Percentiles rank a stretch among this genome's conserved stretches.
phyloP scores from a whole-genome alignment of 2,329 filamentous ascomycete genomes.

The Ilyonectria robusta region DNA sequence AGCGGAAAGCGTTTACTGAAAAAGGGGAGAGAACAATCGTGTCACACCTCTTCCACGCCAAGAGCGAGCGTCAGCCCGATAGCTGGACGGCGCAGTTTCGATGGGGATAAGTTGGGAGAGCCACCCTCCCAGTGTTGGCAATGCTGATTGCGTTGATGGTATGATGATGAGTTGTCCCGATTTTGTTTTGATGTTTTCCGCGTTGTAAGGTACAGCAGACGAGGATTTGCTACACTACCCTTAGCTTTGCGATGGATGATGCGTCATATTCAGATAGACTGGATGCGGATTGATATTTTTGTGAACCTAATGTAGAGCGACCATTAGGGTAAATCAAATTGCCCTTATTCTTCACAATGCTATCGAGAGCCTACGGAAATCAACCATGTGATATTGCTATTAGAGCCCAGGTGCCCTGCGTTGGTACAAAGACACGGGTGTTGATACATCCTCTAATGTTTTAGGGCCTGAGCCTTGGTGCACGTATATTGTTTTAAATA shows the following conservation, averaged over 20 bases:
- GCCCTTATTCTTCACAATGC: too few relatives aligned
- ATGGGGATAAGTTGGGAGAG: slow-evolving; percentile 21
- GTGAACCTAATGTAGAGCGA: background rate
- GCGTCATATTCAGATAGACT: background rate
- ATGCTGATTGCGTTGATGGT: background rate
- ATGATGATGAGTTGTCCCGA: background rate
- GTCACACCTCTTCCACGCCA: slow-evolving; percentile 47
- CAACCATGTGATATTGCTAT: too few relatives aligned
- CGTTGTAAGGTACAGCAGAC: background rate
- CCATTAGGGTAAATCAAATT: background rate
- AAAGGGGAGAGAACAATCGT: slow-evolving; percentile 50
- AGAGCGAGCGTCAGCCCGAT: slow-evolving; percentile 33
- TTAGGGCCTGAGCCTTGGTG: too few relatives aligned
- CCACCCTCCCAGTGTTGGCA: background rate
- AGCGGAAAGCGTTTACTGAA: slow-evolving; percentile 47
- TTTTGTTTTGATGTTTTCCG: background rate
- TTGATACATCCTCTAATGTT: too few relatives aligned
- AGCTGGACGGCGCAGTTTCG: slow-evolving; percentile 30
- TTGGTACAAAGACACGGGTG: too few relatives aligned
- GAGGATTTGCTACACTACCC: background rate
- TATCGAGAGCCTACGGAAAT: too few relatives aligned
- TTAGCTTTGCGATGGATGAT: background rate
- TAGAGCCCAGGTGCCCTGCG: too few relatives aligned
- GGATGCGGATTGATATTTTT: background rate
- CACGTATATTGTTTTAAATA: too few relatives aligned